A percentile compares a stretch with the other conserved stretches of the same genome.
These are phyloP conservation scores for Ilex aquifolium DNA, from an alignment of 257 asterid genomes.

Conservation along the genomic window DNA sequence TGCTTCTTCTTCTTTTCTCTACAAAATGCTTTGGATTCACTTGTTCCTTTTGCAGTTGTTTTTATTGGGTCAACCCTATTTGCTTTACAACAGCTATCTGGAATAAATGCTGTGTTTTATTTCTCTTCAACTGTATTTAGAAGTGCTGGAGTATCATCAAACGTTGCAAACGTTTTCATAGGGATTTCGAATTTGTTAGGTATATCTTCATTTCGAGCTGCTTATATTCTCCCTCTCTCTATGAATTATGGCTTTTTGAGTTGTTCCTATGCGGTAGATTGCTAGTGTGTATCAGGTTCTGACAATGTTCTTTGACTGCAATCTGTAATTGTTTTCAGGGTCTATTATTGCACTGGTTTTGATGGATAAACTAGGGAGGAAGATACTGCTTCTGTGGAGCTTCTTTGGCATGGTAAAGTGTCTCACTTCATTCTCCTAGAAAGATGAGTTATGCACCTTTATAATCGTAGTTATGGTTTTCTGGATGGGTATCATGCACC, in stretches of 20 bases:
- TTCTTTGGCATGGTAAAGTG: conserved; percentile 85
- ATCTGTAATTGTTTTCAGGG: conserved; percentile 38
- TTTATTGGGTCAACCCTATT: conserved; percentile 94
- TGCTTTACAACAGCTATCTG: conserved; percentile 99
- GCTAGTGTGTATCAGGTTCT: background rate
- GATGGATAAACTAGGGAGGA: conserved; percentile 94
- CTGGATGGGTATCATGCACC: background rate
- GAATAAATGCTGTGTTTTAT: conserved; percentile 98
- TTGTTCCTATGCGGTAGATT: background rate
- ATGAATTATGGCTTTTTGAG: background rate
- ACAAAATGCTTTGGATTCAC: conserved; percentile 37
- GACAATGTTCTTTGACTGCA: background rate
- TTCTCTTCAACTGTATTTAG: conserved; percentile 99
- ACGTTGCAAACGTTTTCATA: conserved; percentile 73
- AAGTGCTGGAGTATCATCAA: conserved; percentile 93
- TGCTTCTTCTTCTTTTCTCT: conserved; percentile 6
- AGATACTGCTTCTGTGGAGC: conserved; percentile 84
- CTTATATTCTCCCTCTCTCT: conserved; percentile 1
- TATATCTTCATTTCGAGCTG: conserved; percentile 8
- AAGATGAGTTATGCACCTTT: background rate
- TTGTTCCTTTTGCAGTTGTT: conserved; percentile 89
- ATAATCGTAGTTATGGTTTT: background rate
- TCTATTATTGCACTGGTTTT: conserved; percentile 64
- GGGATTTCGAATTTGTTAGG: conserved; percentile 80
- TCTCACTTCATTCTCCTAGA: background rate